Evolutionary conservation across 139 green algal genomes (phyloP), one percentile per base, ranked within the genome.

Genomic region (Coelastrella sp.): DNA sequence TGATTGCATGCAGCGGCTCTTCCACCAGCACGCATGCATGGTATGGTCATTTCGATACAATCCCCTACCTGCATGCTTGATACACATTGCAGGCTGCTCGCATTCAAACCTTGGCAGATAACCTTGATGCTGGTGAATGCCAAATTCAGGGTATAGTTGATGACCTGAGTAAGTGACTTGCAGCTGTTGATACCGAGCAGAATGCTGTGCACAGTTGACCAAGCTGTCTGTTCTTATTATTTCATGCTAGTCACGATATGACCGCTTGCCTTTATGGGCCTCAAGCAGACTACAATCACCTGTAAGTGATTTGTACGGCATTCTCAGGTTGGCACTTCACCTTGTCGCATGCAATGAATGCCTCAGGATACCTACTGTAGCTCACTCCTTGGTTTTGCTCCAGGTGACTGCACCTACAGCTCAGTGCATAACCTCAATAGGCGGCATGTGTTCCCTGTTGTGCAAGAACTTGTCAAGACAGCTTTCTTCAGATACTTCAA

Each of bases 401-500:
- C 87, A 97, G 95, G 96, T 84, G 91, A 94, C 88, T 98, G 97
- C 93, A 95, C 94, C 6, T 98, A 97, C 89, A 91, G 94, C 14
- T 92, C 95, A 1, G 96, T 99, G 6, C 94, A 98, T 57, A 83
- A 90, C 14, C 60, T 96, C 22, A 97, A 98, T 68, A 87, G 91
- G 0, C 73, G 95, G 7, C 84, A 93, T 24, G 72, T 99, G 27
- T 61, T 93, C 25, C 95, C 96, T 7, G 56, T 97, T 19, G 84
- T 98, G 73, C 68, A 83, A 6, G 63, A 96, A 9, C 91, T 98
- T 12, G 95, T 97, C 15, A 86, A 93, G 66, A 97, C 94, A 35
- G 92, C 97, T 8, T 99, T 98, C 92, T 98, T 99, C 91, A 92
- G 96, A 0, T 99, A 98, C 89, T 99, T 99, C 94, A 99, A 99